A percentile compares a stretch with the other conserved stretches of the same genome.
Evolutionary conservation across 768 basidiomycete species (phyloP).

Genomic region (Trametes elegans): DNA sequence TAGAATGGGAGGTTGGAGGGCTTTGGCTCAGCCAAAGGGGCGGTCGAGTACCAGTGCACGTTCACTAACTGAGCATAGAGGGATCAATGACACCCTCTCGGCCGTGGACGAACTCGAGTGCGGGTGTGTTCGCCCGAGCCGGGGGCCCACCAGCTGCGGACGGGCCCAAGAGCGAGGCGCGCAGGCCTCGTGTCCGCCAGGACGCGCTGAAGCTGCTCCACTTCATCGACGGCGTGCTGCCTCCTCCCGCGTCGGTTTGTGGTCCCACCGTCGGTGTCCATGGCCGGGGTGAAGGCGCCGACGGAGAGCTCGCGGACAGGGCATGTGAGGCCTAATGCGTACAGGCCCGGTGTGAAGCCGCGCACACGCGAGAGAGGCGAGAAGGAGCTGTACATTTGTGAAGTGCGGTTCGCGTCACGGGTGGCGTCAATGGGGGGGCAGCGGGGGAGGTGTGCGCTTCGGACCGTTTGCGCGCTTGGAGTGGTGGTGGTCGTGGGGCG

Average conservation of each 20-base stretch:
- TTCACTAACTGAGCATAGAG: conserved; percentile 21
- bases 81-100: too few relatives aligned
- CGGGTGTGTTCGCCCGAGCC: not conserved
- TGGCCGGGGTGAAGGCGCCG: not conserved
- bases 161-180: not conserved
- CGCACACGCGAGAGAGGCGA: conserved; percentile 6
- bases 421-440: conserved; percentile 8
- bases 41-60: conserved; percentile 48
- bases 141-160: conserved; percentile 8
- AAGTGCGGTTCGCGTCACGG: conserved; percentile 7
- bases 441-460: not conserved
- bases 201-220: conserved; percentile 1
- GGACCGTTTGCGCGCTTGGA: not conserved
- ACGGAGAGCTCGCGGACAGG: conserved; percentile 5
- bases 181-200: conserved; percentile 2
- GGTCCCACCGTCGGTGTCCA: not conserved
- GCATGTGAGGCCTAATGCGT: conserved; percentile 11
- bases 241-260: not conserved
- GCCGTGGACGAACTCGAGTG: too few relatives aligned
- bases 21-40: conserved; percentile 40
- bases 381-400: conserved; percentile 16
- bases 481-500: not conserved
- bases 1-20: conserved; percentile 48
- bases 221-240: not conserved
- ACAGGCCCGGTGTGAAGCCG: conserved; percentile 14